Base-by-base conservation (phyloP, 768 basidiomycete genomes). In the Roridomyces roridus region DNA sequence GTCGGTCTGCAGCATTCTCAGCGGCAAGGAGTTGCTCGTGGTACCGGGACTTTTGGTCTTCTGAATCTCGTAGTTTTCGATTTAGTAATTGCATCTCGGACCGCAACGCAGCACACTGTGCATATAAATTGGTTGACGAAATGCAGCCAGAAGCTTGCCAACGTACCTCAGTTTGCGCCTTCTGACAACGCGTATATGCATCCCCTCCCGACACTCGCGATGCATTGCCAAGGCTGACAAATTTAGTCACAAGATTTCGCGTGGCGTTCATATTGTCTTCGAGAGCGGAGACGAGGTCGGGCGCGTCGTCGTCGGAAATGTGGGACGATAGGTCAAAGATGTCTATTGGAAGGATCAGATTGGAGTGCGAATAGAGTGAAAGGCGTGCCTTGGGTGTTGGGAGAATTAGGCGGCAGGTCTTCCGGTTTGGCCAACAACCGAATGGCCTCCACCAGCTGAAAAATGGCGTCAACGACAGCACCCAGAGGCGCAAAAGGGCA, bases 391-490 rank as follows among this genome's bases (percentile, higher is more conserved):
- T 74, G 65, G 25, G 77, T 72, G 64, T 77, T 71, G 60, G 79
- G 67, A 57, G 75, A 72, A 18, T 74, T 69, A 57, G 74, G 63
- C 36, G 81, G 75, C 35, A 84, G 62, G 51, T 82, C 77, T 51
- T 87, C 82, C 21, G 82, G 73, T 40, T 75, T 77, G 5, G 84
- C 81, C 40, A 90, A 72, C 20, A 83, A 74, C 39, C 83, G 83
- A 66, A 91, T 85, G 18, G 88, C 81, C 49, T 87, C 83, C 29
- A 91, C 77, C 36, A 92, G 73, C 89, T 92, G 31, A 23, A 40
- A 49, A n/a, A 56, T 26, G n/a, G 45, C 39, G 46, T 29, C 44
- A 55, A 24, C 45, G 51, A 29, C 58, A 41, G 29, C 48, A 52
- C 34, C 24, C n/a, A 47, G 49, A 46, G 24, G 24, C 54, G 6